Conservation (phyloP, 768 basidiomycete species). For the Boletus pseudo-olivaceus region DNA sequence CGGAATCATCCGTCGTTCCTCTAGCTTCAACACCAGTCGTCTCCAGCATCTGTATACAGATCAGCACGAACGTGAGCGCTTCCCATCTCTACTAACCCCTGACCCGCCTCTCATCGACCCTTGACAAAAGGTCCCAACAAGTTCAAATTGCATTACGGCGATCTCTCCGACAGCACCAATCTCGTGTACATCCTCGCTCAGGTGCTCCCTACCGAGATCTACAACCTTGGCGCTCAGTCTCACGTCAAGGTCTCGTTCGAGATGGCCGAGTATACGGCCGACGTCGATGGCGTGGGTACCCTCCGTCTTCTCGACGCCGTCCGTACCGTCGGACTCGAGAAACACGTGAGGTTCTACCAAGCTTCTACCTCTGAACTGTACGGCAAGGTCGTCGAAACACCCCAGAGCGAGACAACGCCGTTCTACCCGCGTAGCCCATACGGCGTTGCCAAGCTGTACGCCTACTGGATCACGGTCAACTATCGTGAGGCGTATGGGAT, state of each 20-base stretch:
- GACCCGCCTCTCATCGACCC: not conserved
- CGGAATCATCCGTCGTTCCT: conserved; percentile 94
- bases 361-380: conserved; percentile 97
- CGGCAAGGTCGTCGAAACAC: conserved; percentile 93
- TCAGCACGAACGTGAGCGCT: conserved; percentile 78
- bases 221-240: conserved; percentile 96
- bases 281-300: conserved; percentile 94
- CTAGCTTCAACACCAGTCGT: conserved; percentile 96
- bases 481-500: conserved; percentile 95
- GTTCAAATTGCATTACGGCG: conserved; percentile 87
- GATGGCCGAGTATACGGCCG: conserved; percentile 98
- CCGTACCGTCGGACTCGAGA: conserved; percentile 91
- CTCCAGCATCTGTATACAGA: conserved; percentile 92
- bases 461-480: conserved; percentile 88
- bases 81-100: not conserved
- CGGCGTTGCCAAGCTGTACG: conserved; percentile 92
- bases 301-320: conserved; percentile 94
- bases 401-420: conserved; percentile 93
- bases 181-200: conserved; percentile 95
- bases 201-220: conserved; percentile 93
- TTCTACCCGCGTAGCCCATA: conserved; percentile 98
- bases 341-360: conserved; percentile 94
- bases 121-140: conserved; percentile 55
- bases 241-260: conserved; percentile 99
- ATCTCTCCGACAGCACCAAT: conserved; percentile 94